These are phyloP conservation scores for Blepharisma japonicum DNA, from an alignment of 73 alveolate genomes.

Conservation along the genomic window DNA sequence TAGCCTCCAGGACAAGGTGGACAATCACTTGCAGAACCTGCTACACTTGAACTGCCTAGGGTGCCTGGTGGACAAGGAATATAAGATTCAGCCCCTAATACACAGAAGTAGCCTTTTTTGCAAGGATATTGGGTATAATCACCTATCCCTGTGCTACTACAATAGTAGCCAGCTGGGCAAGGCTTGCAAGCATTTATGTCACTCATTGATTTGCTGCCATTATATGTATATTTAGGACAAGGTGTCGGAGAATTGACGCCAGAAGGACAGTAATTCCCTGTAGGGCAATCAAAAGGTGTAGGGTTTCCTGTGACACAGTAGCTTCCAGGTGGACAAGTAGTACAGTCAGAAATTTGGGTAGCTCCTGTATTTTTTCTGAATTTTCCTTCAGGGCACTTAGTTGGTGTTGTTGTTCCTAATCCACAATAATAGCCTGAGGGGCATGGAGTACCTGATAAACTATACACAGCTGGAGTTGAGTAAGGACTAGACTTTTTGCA, in stretches of 20 bases:
- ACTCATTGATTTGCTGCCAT: constrained; percentile 36
- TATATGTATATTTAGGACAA: constrained; percentile 58
- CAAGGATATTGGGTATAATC: constrained; percentile 45
- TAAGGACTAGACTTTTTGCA: constrained; percentile 44
- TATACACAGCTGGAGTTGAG: constrained; percentile 32
- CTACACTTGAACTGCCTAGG: constrained; percentile 37
- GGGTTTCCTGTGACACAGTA: constrained; percentile 49
- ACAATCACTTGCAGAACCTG: constrained; percentile 42
- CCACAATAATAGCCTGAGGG: constrained; percentile 73
- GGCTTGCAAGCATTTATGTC: constrained; percentile 35
- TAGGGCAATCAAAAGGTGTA: constrained; percentile 57
- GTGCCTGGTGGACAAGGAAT: constrained; percentile 48
- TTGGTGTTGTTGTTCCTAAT: constrained; percentile 46
- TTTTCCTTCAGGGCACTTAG: constrained; percentile 48
- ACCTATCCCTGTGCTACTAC: constrained; percentile 50
- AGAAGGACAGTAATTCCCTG: constrained; percentile 62
- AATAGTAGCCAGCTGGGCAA: constrained; percentile 64
- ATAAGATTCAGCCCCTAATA: constrained; percentile 50
- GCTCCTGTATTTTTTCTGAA: constrained; percentile 54
- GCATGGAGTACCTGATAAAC: constrained; percentile 39
- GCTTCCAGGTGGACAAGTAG: constrained; percentile 41
- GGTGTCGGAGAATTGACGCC: constrained; percentile 46
- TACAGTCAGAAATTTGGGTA: constrained; percentile 35
- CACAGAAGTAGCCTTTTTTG: constrained; percentile 61
- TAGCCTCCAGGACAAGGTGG: constrained; percentile 51